Evolutionary conservation across 2,329 filamentous ascomycete genomes (phyloP).

Genomic region (Fusarium sp.): DNA sequence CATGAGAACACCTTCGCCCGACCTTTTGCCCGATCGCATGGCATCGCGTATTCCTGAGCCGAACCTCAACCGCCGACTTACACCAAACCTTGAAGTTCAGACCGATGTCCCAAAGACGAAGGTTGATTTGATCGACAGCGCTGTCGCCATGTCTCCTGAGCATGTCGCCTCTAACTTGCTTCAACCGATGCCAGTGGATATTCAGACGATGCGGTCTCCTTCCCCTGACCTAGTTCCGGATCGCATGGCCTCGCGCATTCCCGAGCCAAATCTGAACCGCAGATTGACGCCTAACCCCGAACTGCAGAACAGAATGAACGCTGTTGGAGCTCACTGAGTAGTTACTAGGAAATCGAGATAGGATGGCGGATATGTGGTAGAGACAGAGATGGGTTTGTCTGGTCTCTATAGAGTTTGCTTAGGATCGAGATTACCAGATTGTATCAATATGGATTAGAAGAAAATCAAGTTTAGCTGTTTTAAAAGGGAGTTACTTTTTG

Average conservation of each 20-base stretch:
- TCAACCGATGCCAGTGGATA: conserved; percentile 64
- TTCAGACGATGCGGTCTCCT: conserved; percentile 65
- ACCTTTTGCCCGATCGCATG: conserved; percentile 73
- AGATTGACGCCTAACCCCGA: conserved; percentile 64
- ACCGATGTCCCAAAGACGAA: conserved; percentile 59
- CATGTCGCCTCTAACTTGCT: conserved; percentile 66
- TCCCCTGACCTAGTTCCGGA: conserved; percentile 73
- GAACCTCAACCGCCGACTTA: conserved; percentile 58
- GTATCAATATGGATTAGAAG: conserved; percentile 27
- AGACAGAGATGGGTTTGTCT: conserved; percentile 31
- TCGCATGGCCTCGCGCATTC: conserved; percentile 69
- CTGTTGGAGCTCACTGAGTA: conserved; percentile 33
- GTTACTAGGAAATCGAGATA: neutral
- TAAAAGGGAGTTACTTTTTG: neutral
- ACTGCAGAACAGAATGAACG: conserved; percentile 52
- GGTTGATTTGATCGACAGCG: conserved; percentile 59
- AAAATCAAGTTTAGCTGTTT: conserved; percentile 4
- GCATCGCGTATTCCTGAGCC: conserved; percentile 67
- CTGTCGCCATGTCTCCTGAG: conserved; percentile 65
- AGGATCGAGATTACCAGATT: conserved; percentile 27
- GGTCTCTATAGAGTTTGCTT: conserved; percentile 30
- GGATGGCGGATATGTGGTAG: neutral
- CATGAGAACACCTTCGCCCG: conserved; percentile 67
- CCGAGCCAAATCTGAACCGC: conserved; percentile 59
- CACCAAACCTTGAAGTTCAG: conserved; percentile 63